Conservation (phyloP, 331 rosid genomes). For the Dryas integrifolia region DNA sequence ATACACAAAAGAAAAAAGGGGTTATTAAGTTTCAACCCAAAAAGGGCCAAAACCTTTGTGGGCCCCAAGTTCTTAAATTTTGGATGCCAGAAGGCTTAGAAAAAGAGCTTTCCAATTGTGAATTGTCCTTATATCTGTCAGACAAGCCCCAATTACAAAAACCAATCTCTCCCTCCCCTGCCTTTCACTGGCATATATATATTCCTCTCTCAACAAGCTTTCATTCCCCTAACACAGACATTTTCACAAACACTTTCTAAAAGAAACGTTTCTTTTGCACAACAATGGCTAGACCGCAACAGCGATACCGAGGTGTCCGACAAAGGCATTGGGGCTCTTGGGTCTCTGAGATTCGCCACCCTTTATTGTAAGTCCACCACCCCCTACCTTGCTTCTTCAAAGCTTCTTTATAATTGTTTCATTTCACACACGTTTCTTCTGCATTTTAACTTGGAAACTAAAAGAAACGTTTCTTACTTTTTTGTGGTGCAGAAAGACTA, state of each 20-base stretch:
- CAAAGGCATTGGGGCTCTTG: constrained; percentile 99
- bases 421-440: neutral
- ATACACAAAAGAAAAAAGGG: constrained; percentile 14
- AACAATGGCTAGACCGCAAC: constrained; percentile 88
- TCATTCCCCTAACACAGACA: constrained; percentile 21
- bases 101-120: constrained; percentile 22
- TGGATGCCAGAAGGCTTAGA: constrained; percentile 42
- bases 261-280: constrained; percentile 31
- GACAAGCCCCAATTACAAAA: constrained; percentile 54
- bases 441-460: neutral
- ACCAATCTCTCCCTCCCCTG: constrained; percentile 35
- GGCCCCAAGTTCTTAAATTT: constrained; percentile 58
- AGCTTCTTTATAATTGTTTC: neutral
- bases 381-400: neutral
- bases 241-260: constrained; percentile 47
- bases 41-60: constrained; percentile 32
- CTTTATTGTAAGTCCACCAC: constrained; percentile 64
- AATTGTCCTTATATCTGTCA: constrained; percentile 17
- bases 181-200: constrained; percentile 11
- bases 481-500: constrained; percentile 65
- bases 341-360: constrained; percentile 99
- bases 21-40: constrained; percentile 24
- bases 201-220: constrained; percentile 17
- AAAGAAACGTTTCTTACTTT: constrained; percentile 16
- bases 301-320: constrained; percentile 94